These are phyloP conservation scores for Hypoxylon sp. DNA, from an alignment of 2,329 filamentous ascomycete genomes.

Conservation along the genomic window DNA sequence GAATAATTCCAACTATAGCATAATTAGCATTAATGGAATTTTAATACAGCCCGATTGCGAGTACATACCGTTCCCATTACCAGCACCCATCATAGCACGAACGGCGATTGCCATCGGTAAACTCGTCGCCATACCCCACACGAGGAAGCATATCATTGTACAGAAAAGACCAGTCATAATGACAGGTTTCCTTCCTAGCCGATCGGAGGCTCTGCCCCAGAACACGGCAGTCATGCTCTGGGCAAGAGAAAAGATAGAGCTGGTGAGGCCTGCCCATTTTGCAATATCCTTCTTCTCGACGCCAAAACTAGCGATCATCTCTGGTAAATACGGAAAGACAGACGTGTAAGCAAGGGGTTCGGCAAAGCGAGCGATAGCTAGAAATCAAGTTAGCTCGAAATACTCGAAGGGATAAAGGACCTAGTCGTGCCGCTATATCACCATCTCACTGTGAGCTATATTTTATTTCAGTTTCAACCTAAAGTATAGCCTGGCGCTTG, in stretches of 20 bases:
- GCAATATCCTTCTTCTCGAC: constrained; percentile 80
- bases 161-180: constrained; percentile 81
- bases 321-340: constrained; percentile 78
- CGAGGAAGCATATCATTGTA: constrained; percentile 84
- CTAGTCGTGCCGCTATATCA: constrained; percentile 39
- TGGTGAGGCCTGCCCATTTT: constrained; percentile 84
- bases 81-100: constrained; percentile 83
- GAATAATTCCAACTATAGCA: constrained; percentile 83
- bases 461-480: constrained; percentile 15
- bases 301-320: constrained; percentile 87
- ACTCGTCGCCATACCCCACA: constrained; percentile 87
- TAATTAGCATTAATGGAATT: constrained; percentile 41
- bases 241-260: constrained; percentile 78
- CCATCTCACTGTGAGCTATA: not conserved
- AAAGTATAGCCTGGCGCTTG: constrained; percentile 24
- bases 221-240: constrained; percentile 80
- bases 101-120: constrained; percentile 84
- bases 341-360: constrained; percentile 82
- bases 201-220: constrained; percentile 84
- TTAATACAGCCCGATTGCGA: not conserved
- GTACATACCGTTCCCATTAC: constrained; percentile 83
- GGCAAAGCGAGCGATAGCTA: constrained; percentile 83
- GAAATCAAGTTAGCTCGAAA: constrained; percentile 55
- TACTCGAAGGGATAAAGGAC: constrained; percentile 45
- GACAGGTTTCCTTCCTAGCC: constrained; percentile 84